Conservation (phyloP, 2,329 filamentous ascomycete species). For the Hymenotorrendiella dingleyae region DNA sequence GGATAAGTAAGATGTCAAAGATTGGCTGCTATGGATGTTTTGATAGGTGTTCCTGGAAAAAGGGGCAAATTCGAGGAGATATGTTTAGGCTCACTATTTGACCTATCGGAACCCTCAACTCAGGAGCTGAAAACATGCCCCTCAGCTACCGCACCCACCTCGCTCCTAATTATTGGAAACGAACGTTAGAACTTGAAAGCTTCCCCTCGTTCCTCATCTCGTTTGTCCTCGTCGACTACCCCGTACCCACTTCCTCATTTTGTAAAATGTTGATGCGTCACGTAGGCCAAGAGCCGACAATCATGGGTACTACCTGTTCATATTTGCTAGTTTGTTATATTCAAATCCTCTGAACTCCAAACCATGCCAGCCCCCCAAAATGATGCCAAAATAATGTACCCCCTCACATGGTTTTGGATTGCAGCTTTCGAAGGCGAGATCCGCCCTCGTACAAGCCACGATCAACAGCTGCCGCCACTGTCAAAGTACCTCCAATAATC, state of each 20-base stretch:
- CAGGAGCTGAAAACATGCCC: not conserved
- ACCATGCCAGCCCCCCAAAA: constrained; percentile 17
- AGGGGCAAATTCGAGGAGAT: not conserved
- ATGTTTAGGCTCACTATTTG: not conserved
- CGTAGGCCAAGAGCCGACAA: too few relatives aligned
- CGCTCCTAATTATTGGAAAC: too few relatives aligned
- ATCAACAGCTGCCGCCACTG: constrained; percentile 90
- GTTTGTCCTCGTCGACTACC: too few relatives aligned
- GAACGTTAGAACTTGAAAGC: too few relatives aligned
- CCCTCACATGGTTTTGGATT: constrained; percentile 54
- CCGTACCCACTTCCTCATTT: not conserved
- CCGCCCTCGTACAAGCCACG: constrained; percentile 86
- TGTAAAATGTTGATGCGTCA: too few relatives aligned
- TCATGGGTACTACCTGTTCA: not conserved
- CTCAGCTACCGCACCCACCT: too few relatives aligned
- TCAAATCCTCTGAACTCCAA: constrained; percentile 21
- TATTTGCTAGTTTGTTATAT: constrained; percentile 9
- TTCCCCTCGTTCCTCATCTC: too few relatives aligned
- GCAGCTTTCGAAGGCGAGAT: constrained; percentile 81
- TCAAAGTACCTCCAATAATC: constrained; percentile 89
- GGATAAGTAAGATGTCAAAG: too few relatives aligned
- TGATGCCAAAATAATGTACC: too few relatives aligned
- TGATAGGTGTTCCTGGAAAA: too few relatives aligned
- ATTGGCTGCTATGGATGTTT: too few relatives aligned
- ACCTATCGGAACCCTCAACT: not conserved